These are phyloP conservation scores for Boletus tomentosulus DNA, from an alignment of 768 basidiomycete genomes.

Conservation along the genomic window DNA sequence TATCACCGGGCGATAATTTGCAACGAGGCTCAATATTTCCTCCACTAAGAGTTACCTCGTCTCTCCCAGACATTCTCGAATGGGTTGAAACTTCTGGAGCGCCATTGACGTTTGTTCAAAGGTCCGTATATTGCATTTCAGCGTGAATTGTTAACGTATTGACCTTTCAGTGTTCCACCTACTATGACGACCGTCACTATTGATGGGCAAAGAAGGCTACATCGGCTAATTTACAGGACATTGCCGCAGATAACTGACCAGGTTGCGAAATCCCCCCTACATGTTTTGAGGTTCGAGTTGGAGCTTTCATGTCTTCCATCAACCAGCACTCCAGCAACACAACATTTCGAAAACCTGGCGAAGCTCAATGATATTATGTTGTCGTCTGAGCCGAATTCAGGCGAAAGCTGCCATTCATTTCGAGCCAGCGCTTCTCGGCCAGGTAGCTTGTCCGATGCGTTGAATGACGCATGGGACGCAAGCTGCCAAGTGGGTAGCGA, in stretches of 20 bases:
- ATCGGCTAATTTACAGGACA: slow-evolving; percentile 47
- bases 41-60: slow-evolving; percentile 41
- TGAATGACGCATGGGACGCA: slow-evolving; percentile 2
- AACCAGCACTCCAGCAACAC: not conserved
- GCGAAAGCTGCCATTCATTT: not conserved
- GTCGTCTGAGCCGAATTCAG: not conserved
- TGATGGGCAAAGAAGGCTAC: slow-evolving; percentile 34
- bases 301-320: slow-evolving; percentile 16
- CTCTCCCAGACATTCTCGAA: slow-evolving; percentile 40
- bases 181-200: slow-evolving; percentile 30
- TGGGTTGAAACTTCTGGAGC: slow-evolving; percentile 39
- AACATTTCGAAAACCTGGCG: not conserved
- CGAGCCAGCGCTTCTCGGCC: not conserved
- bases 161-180: slow-evolving; percentile 36
- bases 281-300: slow-evolving; percentile 40
- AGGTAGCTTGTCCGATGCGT: not conserved
- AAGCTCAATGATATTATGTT: not conserved
- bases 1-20: slow-evolving; percentile 35
- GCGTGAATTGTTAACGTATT: not conserved
- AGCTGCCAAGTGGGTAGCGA: slow-evolving; percentile 38
- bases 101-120: slow-evolving; percentile 46
- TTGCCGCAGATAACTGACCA: slow-evolving; percentile 17
- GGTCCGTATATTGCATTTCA: slow-evolving; percentile 31
- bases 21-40: slow-evolving; percentile 40
- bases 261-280: slow-evolving; percentile 5